Percentiles rank a stretch among this genome's conserved stretches.
Conservation (phyloP, 805 yeast species). For the Kodamaea hsintzibuensis region DNA sequence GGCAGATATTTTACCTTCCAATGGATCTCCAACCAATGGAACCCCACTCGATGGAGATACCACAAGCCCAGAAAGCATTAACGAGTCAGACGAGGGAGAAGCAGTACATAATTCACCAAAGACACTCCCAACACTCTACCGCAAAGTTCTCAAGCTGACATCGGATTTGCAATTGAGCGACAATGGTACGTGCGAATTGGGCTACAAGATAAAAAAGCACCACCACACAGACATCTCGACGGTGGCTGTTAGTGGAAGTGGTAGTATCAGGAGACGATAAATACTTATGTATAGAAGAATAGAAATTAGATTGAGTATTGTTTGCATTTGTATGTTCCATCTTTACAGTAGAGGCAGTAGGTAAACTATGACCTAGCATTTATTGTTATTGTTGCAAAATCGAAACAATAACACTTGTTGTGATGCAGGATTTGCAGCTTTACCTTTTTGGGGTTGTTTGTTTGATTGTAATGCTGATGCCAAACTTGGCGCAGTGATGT, state of each 20-base stretch:
- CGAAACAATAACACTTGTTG: neutral
- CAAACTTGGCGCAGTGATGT: neutral
- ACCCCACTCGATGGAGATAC: neutral
- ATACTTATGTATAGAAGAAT: neutral
- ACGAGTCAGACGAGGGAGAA: neutral
- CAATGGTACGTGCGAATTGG: slow-evolving; percentile 41
- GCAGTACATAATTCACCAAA: slow-evolving; percentile 5
- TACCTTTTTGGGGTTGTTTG: neutral
- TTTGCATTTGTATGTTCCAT: neutral
- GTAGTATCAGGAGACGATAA: slow-evolving; percentile 18
- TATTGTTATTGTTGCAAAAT: neutral
- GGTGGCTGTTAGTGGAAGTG: slow-evolving; percentile 23
- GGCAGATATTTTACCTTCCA: slow-evolving; percentile 1
- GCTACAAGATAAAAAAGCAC: slow-evolving; percentile 43
- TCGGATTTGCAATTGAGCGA: slow-evolving; percentile 22
- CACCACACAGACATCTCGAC: slow-evolving; percentile 42
- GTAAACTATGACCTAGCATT: neutral
- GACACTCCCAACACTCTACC: slow-evolving; percentile 7
- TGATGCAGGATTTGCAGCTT: neutral
- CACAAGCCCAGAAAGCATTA: neutral
- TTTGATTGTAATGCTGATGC: too few species aligned
- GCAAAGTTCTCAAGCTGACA: slow-evolving; percentile 9
- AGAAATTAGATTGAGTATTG: neutral
- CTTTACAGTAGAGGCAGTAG: too few species aligned
- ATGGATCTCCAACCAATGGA: neutral